Evolutionary conservation across 1,284 basidiomycete genomes (phyloP).

Genomic region (Apiotrichum laibachii): DNA sequence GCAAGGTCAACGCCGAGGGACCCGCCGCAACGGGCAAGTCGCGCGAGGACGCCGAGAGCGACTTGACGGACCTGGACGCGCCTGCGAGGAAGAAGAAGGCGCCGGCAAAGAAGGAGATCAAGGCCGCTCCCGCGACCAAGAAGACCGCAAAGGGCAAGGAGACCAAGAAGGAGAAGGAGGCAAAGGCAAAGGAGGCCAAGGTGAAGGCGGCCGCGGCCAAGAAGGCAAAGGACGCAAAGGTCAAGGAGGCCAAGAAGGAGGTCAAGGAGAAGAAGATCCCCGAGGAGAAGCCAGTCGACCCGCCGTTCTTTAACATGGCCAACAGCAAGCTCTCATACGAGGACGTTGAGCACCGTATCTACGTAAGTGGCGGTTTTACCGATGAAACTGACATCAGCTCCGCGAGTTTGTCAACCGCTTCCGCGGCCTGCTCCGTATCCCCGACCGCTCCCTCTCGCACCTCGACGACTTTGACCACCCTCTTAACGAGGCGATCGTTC

Average conservation of each 20-base stretch:
- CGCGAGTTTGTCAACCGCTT: constrained; percentile 45
- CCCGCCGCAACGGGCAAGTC: not conserved
- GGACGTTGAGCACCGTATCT: constrained; percentile 39
- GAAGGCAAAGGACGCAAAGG: constrained; percentile 15
- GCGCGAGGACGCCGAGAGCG: constrained; percentile 8
- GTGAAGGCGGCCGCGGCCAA: not conserved
- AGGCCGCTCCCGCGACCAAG: constrained; percentile 3
- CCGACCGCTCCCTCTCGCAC: constrained; percentile 35
- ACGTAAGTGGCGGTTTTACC: constrained; percentile 25
- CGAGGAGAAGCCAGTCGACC: constrained; percentile 18
- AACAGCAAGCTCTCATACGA: constrained; percentile 30
- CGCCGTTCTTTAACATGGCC: constrained; percentile 34
- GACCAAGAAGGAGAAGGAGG: constrained; percentile 7
- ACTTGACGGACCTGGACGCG: constrained; percentile 18
- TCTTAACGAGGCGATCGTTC: constrained; percentile 38
- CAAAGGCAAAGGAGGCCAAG: constrained; percentile 8
- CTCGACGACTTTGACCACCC: constrained; percentile 48
- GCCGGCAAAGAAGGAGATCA: constrained; percentile 10
- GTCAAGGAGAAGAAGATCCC: constrained; percentile 17
- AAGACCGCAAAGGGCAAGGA: constrained; percentile 9
- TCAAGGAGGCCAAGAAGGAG: constrained; percentile 16
- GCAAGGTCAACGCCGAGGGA: constrained; percentile 5
- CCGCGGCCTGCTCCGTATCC: constrained; percentile 28
- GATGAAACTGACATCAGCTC: constrained; percentile 23
- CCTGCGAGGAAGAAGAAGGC: constrained; percentile 10